phyloP scores from a whole-genome alignment of 441 rosid species.

The Erodium chrysanthum region DNA sequence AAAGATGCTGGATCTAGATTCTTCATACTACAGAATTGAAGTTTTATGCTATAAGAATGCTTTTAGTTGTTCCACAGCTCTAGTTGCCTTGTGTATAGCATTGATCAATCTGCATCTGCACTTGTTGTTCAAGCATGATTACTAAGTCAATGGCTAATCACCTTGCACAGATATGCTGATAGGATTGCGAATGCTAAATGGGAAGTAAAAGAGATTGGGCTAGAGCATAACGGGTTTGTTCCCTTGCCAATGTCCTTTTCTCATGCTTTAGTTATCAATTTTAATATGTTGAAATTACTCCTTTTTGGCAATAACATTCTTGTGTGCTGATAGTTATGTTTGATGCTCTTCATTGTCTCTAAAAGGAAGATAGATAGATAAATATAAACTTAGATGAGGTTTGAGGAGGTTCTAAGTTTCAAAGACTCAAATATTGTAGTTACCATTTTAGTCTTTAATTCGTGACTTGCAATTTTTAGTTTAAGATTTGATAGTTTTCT shows the following conservation, averaged over 20 bases:
- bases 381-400: too few species aligned
- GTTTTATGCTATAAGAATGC: neutral
- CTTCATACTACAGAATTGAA: neutral
- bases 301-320: neutral
- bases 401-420: too few species aligned
- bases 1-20: neutral
- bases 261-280: neutral
- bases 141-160: conserved; percentile 12
- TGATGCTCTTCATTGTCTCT: neutral
- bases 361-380: neutral
- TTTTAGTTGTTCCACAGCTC: neutral
- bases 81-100: neutral
- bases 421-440: neutral
- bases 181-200: conserved; percentile 84
- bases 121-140: neutral
- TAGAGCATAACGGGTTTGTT: conserved; percentile 95
- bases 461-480: neutral
- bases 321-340: neutral
- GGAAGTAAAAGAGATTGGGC: conserved; percentile 93
- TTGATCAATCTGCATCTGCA: neutral
- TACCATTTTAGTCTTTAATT: neutral
- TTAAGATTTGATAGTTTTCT: neutral
- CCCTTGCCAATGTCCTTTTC: conserved; percentile 18
- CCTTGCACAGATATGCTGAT: conserved; percentile 66
- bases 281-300: neutral